Conservation (phyloP, 129 eudicot genomes). For the Flaveria bidentis region DNA sequence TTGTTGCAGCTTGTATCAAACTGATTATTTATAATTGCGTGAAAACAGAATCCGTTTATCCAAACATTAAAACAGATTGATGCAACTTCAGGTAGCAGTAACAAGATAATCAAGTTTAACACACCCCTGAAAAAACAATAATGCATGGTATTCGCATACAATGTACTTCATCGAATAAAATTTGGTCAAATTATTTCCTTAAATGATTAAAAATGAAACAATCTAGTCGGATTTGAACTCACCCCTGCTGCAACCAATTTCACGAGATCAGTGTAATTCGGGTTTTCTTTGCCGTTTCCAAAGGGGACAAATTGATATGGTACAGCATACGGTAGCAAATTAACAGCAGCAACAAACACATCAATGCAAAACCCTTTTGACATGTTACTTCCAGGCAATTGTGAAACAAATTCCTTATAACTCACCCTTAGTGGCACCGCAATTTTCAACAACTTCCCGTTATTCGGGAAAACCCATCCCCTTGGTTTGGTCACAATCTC, state of each 20-base stretch:
- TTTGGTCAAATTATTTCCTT: neutral
- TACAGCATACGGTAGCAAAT: constrained; percentile 78
- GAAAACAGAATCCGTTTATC: no score
- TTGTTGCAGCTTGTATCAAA: no score
- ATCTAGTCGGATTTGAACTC: constrained; percentile 31
- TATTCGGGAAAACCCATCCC: constrained; percentile 94
- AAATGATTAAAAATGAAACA: neutral
- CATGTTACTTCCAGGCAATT: constrained; percentile 54
- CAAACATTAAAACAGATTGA: neutral
- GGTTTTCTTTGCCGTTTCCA: constrained; percentile 74
- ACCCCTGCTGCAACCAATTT: constrained; percentile 67
- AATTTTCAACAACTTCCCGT: constrained; percentile 67
- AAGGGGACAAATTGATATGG: constrained; percentile 74
- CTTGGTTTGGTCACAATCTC: constrained; percentile 65
- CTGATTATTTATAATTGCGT: no score
- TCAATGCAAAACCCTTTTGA: constrained; percentile 89
- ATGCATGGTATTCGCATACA: neutral
- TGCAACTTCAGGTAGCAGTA: neutral
- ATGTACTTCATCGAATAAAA: neutral
- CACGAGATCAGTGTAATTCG: constrained; percentile 62
- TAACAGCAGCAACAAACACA: constrained; percentile 80
- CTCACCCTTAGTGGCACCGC: constrained; percentile 79
- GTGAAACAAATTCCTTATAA: constrained; percentile 84
- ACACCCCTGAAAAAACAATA: neutral
- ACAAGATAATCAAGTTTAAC: neutral